Evolutionary conservation across 257 asterid genomes (phyloP), one percentile per base, ranked within the genome.

Genomic region (Ehretia macrophylla): DNA sequence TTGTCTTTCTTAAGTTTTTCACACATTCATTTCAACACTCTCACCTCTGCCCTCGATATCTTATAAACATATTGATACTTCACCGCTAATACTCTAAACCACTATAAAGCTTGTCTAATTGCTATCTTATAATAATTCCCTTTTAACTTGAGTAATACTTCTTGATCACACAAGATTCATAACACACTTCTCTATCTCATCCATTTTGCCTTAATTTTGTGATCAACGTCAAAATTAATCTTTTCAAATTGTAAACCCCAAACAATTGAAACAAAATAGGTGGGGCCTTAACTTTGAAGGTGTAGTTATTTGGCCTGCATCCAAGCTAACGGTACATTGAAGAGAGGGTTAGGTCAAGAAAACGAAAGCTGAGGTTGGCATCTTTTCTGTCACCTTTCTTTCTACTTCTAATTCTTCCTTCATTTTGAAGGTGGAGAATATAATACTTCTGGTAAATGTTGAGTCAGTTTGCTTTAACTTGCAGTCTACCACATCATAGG

Each of bases 381-480:
- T 75, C 58, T 58, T 65, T 67, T 62, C 50, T 69, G 64, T 68
- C 70, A 39, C 51, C 55, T 27, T 59, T 56, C 53, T 51, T 18
- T 40, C 61, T 14, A 1, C 37, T 38, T 51, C 20, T 35, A 14
- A 14, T 56, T 59, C 56, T 61, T 82, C 61, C 85, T 79, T 77
- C 46, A 47, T 48, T 37, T 23, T 75, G 86, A 82, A 85, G 90
- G 70, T 67, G 78, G 59, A 72, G 62, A 37, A 46, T 60, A 62
- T 37, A 21, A 56, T 39, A 49, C 32, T 62, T 57, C 63, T 42
- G 62, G 77, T 74, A 61, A 45, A 58, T 62, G 70, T 74, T 67
- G 79, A 75, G 77, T 68, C 76, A 73, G 79, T 70, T 85, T 74
- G 74, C 91, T 27, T 80, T 85, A 76, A 75, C 88, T 83, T 81